These are phyloP conservation scores for Trichoderma arundinaceum DNA, from an alignment of 2,329 filamentous ascomycete genomes.

Conservation along the genomic window DNA sequence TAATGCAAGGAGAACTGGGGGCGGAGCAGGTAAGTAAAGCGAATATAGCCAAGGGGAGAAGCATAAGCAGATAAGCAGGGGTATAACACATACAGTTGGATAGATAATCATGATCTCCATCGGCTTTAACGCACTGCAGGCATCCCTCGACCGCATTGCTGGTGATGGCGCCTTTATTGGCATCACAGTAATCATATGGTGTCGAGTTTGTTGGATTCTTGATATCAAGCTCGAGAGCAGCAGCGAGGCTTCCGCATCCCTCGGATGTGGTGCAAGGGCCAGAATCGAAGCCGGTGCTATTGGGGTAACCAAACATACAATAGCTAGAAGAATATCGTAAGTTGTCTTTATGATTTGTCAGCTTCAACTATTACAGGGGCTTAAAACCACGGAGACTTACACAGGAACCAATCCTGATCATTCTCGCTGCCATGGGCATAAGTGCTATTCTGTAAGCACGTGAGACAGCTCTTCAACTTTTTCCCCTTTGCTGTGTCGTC, in stretches of 20 bases:
- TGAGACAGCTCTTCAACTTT: constrained; percentile 57
- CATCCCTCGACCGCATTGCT: constrained; percentile 48
- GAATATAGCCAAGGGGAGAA: constrained; percentile 17
- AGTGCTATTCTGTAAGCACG: constrained; percentile 58
- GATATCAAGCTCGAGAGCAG: constrained; percentile 49
- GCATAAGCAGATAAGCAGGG: background rate
- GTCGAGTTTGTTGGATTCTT: constrained; percentile 43
- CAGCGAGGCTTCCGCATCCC: constrained; percentile 55
- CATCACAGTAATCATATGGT: constrained; percentile 56
- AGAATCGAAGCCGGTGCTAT: constrained; percentile 52
- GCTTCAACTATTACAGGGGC: background rate
- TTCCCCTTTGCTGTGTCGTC: constrained; percentile 46
- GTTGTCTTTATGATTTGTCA: constrained; percentile 51
- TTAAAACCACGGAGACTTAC: constrained; percentile 47
- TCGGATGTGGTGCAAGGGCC: constrained; percentile 58
- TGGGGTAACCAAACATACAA: constrained; percentile 59
- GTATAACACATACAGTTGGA: constrained; percentile 55
- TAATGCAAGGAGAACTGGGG: constrained; percentile 57
- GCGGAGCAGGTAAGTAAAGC: background rate
- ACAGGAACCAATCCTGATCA: constrained; percentile 62
- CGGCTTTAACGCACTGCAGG: constrained; percentile 52
- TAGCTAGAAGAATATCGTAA: constrained; percentile 58
- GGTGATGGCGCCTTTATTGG: constrained; percentile 46
- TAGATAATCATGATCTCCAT: constrained; percentile 50
- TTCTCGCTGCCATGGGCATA: constrained; percentile 55